Evolutionary conservation across 441 rosid genomes (phyloP).

Genomic region (Syzygium syzygioides): DNA sequence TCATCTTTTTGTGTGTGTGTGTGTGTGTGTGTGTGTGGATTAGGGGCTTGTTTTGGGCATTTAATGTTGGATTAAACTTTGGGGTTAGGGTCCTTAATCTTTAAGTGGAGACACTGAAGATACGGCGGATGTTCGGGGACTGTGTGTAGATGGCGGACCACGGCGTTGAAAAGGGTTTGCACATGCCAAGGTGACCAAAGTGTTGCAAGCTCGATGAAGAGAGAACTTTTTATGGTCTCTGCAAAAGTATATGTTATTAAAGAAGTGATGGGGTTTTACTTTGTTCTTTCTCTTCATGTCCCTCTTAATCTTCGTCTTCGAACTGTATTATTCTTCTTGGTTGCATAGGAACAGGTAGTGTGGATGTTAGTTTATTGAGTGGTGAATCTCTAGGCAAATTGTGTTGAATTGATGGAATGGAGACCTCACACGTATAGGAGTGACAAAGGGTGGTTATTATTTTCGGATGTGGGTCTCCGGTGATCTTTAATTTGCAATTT

Average conservation of each 20-base stretch:
- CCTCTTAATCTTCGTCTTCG: background rate
- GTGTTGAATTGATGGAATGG: background rate
- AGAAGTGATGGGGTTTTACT: background rate
- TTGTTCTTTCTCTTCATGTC: background rate
- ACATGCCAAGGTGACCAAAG: slow-evolving; percentile 15
- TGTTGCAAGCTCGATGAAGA: slow-evolving; percentile 6
- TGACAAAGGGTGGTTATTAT: background rate
- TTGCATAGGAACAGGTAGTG: background rate
- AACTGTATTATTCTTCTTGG: background rate
- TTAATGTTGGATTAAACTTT: background rate
- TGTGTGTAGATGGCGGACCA: slow-evolving; percentile 25
- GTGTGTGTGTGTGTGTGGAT: background rate
- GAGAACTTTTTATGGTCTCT: background rate
- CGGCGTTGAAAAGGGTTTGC: slow-evolving; percentile 33
- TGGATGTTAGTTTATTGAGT: slow-evolving; percentile 4
- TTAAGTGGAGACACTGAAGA: slow-evolving; percentile 27
- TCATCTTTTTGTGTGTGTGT: background rate
- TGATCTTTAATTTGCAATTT: background rate
- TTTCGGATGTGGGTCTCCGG: background rate
- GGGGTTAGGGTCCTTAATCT: background rate
- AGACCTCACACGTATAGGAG: background rate
- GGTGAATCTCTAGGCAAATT: slow-evolving; percentile 30
- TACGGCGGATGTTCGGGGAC: slow-evolving; percentile 52
- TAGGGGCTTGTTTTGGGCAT: background rate
- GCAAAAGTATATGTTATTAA: background rate